These are phyloP conservation scores for Tolypocladium pustulatum DNA, from an alignment of 2,329 filamentous ascomycete genomes.

Conservation along the genomic window DNA sequence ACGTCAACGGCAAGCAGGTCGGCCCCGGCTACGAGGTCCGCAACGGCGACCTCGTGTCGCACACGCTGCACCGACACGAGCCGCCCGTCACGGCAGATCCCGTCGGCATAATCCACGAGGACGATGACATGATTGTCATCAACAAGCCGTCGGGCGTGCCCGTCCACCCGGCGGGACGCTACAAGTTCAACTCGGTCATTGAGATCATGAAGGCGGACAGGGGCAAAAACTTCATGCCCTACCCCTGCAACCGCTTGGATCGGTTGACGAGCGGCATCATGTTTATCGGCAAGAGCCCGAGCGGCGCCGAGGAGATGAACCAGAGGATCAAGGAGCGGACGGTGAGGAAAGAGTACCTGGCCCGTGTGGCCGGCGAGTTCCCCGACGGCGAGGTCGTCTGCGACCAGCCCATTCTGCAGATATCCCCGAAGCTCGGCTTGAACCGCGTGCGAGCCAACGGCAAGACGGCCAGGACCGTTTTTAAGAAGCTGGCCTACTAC, in stretches of 20 bases:
- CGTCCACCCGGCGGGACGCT: slow-evolving; percentile 88
- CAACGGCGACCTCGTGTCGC: slow-evolving; percentile 86
- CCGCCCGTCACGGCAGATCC: slow-evolving; percentile 77
- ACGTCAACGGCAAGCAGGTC: slow-evolving; percentile 65
- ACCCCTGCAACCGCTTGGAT: slow-evolving; percentile 87
- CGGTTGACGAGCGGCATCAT: slow-evolving; percentile 91
- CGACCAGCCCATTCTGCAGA: slow-evolving; percentile 85
- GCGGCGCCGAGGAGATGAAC: slow-evolving; percentile 67
- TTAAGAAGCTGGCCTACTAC: slow-evolving; percentile 88
- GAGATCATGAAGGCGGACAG: slow-evolving; percentile 84
- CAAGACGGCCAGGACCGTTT: slow-evolving; percentile 82
- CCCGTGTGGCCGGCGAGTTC: slow-evolving; percentile 82
- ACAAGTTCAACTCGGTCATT: slow-evolving; percentile 89
- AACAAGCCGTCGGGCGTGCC: slow-evolving; percentile 94
- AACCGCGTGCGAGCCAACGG: slow-evolving; percentile 92
- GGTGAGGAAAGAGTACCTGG: slow-evolving; percentile 91
- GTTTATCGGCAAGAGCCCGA: slow-evolving; percentile 86
- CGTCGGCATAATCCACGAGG: slow-evolving; percentile 79
- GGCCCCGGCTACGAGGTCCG: slow-evolving; percentile 60
- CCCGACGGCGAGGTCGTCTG: slow-evolving; percentile 86
- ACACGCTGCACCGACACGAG: slow-evolving; percentile 91
- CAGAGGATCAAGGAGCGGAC: slow-evolving; percentile 68
- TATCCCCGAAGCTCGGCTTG: slow-evolving; percentile 88
- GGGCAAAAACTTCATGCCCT: slow-evolving; percentile 40
- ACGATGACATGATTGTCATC: slow-evolving; percentile 88